Conservation (phyloP, 2,329 filamentous ascomycete genomes). For the Cercospora sp. region DNA sequence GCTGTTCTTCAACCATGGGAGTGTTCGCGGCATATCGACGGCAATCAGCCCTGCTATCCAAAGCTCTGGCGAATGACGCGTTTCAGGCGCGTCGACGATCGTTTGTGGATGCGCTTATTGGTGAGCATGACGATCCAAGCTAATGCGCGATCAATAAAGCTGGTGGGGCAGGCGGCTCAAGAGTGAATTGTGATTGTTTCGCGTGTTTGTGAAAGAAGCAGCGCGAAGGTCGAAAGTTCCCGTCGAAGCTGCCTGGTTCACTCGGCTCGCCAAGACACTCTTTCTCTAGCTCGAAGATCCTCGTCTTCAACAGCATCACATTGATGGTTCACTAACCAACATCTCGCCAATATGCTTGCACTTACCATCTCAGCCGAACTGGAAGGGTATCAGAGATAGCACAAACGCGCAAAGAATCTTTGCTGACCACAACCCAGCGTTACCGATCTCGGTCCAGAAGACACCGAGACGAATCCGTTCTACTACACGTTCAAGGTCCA, state of each 20-base stretch:
- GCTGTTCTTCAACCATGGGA: slow-evolving; percentile 37
- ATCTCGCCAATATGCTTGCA: slow-evolving; percentile 58
- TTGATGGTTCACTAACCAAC: slow-evolving; percentile 9
- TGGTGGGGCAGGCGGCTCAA: not conserved
- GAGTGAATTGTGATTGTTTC: not conserved
- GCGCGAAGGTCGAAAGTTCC: not conserved
- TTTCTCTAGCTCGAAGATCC: slow-evolving; percentile 2
- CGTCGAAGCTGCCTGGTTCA: slow-evolving; percentile 5
- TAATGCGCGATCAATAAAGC: not conserved
- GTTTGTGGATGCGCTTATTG: not conserved
- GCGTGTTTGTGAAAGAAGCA: not conserved
- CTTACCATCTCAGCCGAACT: slow-evolving; percentile 68
- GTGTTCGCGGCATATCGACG: slow-evolving; percentile 36
- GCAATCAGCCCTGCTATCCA: not conserved
- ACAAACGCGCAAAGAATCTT: not conserved
- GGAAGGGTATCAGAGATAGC: slow-evolving; percentile 56
- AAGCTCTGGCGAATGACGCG: slow-evolving; percentile 21
- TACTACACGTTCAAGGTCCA: slow-evolving; percentile 98
- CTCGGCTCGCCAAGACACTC: not conserved
- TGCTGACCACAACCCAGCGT: slow-evolving; percentile 60
- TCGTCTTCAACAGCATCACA: slow-evolving; percentile 7
- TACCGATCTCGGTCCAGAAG: slow-evolving; percentile 81
- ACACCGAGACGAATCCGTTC: slow-evolving; percentile 79
- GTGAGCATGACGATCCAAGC: slow-evolving; percentile 7
- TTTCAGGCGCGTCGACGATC: slow-evolving; percentile 20